Evolutionary conservation across 371 early-diverging fungal species (phyloP), one percentile per base, ranked within the genome.

Genomic region (Mortierella sp.): DNA sequence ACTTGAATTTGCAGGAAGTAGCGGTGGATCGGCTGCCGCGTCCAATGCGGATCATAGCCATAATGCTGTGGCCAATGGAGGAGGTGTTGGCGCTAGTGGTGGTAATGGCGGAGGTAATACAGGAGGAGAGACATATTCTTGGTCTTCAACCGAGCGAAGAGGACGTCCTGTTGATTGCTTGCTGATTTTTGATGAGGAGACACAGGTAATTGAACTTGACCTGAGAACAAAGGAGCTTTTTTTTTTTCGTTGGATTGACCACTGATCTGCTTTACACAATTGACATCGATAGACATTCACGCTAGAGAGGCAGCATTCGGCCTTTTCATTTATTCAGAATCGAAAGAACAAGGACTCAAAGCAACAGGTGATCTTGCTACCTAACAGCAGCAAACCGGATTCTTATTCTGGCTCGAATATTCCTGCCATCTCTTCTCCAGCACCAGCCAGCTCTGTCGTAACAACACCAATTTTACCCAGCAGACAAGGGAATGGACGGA

Each of bases 181-280:
- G 34, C 43, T 80, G 62, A 80, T 80, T 49, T 80, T 71, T 64
- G 80, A 80, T 29, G 80, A 80, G 35, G 72, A 70, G 31, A 80
- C 80, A 35, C 70, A 80, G 71, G 80, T 80, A 66, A 61, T 45
- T 45, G 45, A 3, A 54, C 26, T 3, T 26, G 31, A 19, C n/a
- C n/a, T n/a, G n/a, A n/a, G n/a, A n/a, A n/a, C 4, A 51, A 8
- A 51, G 1, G n/a, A 17, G 23, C 2, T 43, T 22, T 29, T 37
- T 40, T 56, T 19, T 37, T 34, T 22, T 37, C 13, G 45, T 40
- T 17, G 9, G 9, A 28, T 23, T 23, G 49, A 49, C 6, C 49
- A 23, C 23, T 23, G 23, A 9, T 49, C 28, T 26, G 23, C 28
- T 15, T 3, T 45, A 19, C 19, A n/a, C 10, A 32, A 31, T 22